Base-by-base conservation (phyloP, 148 eudicot genomes). In the Rhododendron mucronatum region DNA sequence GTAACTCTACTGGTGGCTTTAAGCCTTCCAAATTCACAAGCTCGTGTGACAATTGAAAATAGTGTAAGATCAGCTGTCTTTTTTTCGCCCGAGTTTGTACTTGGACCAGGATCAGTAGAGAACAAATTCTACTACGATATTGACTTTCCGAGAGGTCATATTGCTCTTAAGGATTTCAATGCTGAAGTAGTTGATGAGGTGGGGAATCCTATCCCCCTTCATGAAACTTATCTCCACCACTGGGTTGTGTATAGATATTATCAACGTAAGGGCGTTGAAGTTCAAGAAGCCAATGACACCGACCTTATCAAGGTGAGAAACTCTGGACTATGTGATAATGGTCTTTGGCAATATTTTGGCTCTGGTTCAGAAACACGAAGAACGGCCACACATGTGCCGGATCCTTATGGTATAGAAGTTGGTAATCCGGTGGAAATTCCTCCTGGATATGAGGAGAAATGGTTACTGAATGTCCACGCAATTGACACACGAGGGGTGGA, bases 151-250 rank as follows among this genome's bases (percentile, higher is more conserved):
- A 90, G 81, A 84, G 97, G 96, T 35, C 97, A 95, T 84, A 89
- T 96, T 84, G 99, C 92, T 11, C 33, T 96, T 67, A 95, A 96
- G 90, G 86, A 85, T 73, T 96, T 96, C 89, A 84, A 90, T 87
- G 97, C 99, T 45, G 98, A 96, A 86, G 93, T 96, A 45, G 95
- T 96, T 84, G 98, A 96, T 83, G 98, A 95, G 82, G 84, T 80
- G 21, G 98, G 97, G 71, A 90, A 89, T 37, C 83, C 97, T 23
- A 86, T 95, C 65, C 92, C 99, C 1, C 97, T 96, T 86, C 93
- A 94, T 37, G 93, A 96, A 87, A 92, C 95, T 81, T 96, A 95
- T 86, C 95, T 96, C 79, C 99, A 96, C 82, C 99, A 96, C 79
- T 96, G 97, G 98, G 85, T 93, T 48, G 89, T 93, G 26, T 23